Evolutionary conservation across 768 basidiomycete genomes (phyloP), one percentile per base, ranked within the genome.

Genomic region (Gloeopeniophorella convolvens): DNA sequence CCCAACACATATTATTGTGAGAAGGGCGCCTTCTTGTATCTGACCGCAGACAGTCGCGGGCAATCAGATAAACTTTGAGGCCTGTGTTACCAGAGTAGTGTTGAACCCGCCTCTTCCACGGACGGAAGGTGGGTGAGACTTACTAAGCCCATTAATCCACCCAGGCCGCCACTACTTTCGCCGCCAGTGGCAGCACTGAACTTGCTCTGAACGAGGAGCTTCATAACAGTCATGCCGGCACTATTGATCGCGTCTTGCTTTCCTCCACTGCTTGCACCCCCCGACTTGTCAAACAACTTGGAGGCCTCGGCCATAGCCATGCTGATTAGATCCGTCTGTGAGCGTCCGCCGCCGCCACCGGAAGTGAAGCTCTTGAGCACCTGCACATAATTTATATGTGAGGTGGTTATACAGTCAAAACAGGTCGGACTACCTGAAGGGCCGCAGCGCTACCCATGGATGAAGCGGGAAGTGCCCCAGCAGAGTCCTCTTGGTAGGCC

Each of bases 221-320:
- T 91, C 78, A 89, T 82, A 50, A 88, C 79, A 0, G 85, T 91
- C 80, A 84, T 82, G 3, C 84, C 89, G 37, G 91, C 91, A 11
- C 85, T 77, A 50, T 86, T 89, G 61, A 94, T 80, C 7, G 82
- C 83, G 59, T 91, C 88, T 60, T 94, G 90, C 68, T 88, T 89
- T 63, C 75, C 75, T 9, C 83, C 82, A 9, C 77, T 74, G 4
- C 79, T 70, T 3, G 78, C 74, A 9, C 80, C 80, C 16, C 84
- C 85, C 21, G 77, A 73, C 55, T 75, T 68, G 59, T 89, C 87
- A 58, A 92, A 86, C 42, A 89, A 67, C 63, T 88, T 85, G 13
- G 76, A 70, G 0, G 82, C 85, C 58, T 94, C 84, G 0, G 79
- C 78, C 89, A 95, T 90, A 4, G 92, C 91, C 65, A 90, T 66